Percentiles rank a stretch among this genome's conserved stretches.
Conservation (phyloP, 306 rosid genomes). For the Trichosanthes cucumerina region DNA sequence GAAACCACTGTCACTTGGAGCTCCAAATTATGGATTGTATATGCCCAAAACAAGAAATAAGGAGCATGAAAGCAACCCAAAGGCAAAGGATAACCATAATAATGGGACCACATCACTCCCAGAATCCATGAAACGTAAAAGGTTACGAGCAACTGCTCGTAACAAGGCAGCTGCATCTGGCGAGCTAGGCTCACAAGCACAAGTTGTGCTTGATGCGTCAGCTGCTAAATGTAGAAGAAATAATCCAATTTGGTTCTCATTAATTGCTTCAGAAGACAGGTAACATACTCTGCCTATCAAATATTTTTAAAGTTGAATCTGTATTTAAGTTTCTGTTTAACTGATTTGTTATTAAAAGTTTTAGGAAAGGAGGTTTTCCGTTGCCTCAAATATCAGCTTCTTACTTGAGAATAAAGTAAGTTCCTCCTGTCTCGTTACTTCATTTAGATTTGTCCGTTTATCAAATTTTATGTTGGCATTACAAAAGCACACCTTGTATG, state of each 20-base stretch:
- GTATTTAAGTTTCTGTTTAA: slow-evolving; percentile 16
- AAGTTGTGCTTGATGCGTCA: slow-evolving; percentile 44
- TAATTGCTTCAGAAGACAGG: slow-evolving; percentile 88
- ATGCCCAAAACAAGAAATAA: slow-evolving; percentile 49
- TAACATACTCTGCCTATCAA: slow-evolving; percentile 19
- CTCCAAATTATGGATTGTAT: slow-evolving; percentile 23
- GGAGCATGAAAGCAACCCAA: slow-evolving; percentile 43
- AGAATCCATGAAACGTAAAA: slow-evolving; percentile 53
- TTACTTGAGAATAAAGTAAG: slow-evolving; percentile 83
- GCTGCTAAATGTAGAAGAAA: slow-evolving; percentile 37
- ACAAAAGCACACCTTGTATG: background rate
- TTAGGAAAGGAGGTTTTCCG: slow-evolving; percentile 81
- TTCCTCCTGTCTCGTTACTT: slow-evolving; percentile 18
- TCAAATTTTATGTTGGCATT: background rate
- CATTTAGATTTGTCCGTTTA: background rate
- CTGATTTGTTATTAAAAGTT: slow-evolving; percentile 19
- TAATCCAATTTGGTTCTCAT: slow-evolving; percentile 86
- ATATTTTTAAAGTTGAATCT: background rate
- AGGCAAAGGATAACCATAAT: slow-evolving; percentile 48
- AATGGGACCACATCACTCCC: slow-evolving; percentile 33
- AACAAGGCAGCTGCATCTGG: slow-evolving; percentile 43
- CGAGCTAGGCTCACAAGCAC: slow-evolving; percentile 44
- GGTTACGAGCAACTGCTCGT: slow-evolving; percentile 50
- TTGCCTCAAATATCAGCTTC: slow-evolving; percentile 84
- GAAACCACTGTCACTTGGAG: slow-evolving; percentile 35